phyloP scores from a whole-genome alignment of 768 basidiomycete genomes.

The Podaxis rugospora region DNA sequence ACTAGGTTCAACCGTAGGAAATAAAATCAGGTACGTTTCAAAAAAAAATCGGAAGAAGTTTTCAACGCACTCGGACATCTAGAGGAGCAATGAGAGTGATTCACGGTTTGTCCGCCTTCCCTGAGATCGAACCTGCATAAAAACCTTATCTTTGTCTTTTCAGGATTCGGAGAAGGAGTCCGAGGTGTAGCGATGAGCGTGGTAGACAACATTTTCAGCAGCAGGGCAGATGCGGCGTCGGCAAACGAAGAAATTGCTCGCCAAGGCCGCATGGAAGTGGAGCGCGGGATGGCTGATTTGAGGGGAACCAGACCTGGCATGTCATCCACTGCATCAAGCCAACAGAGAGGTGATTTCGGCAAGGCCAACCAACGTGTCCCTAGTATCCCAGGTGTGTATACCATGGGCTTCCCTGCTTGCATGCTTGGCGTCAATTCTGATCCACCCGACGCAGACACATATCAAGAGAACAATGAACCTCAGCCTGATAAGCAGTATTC shows the following conservation, averaged over 20 bases:
- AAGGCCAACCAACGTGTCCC: too few species aligned
- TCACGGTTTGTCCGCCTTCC: conserved; percentile 25
- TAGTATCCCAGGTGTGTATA: too few species aligned
- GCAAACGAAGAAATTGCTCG: conserved; percentile 30
- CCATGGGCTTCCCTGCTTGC: too few species aligned
- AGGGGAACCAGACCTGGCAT: conserved; percentile 9
- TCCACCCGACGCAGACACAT: background rate
- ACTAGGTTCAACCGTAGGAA: conserved; percentile 15
- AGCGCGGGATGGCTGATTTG: conserved; percentile 32
- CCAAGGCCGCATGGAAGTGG: conserved; percentile 34
- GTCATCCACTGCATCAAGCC: too few species aligned
- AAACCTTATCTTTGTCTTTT: background rate
- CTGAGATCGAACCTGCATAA: background rate
- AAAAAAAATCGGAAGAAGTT: too few species aligned
- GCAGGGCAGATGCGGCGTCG: conserved; percentile 14
- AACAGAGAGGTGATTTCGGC: too few species aligned
- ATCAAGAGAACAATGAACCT: background rate
- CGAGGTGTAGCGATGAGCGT: conserved; percentile 39
- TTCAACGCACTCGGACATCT: background rate
- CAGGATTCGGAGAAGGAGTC: conserved; percentile 41
- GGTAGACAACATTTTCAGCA: conserved; percentile 29
- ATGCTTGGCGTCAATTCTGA: too few species aligned
- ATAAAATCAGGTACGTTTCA: conserved; percentile 18
- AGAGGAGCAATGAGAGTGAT: conserved; percentile 33
- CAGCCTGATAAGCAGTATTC: background rate